Evolutionary conservation across 2,329 filamentous ascomycete genomes (phyloP).

Genomic region (Nemania sp.): DNA sequence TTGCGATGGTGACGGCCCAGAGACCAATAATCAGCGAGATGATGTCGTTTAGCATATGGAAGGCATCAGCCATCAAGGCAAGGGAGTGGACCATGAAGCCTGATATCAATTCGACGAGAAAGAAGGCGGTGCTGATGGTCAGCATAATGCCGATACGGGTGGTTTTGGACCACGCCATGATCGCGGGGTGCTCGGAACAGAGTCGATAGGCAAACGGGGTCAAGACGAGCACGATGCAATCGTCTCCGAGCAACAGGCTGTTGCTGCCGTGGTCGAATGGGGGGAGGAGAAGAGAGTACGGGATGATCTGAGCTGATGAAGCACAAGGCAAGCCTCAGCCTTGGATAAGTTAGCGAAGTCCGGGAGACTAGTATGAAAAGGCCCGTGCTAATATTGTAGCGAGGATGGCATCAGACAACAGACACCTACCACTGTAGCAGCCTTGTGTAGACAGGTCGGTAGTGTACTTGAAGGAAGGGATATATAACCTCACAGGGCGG

Average conservation of each 20-base stretch:
- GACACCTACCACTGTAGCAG: not conserved
- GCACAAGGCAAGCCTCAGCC: not conserved
- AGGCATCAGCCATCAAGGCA: conserved; percentile 93
- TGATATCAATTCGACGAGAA: conserved; percentile 82
- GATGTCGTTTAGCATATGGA: conserved; percentile 99
- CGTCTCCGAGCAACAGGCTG: not conserved
- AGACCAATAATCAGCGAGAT: conserved; percentile 89
- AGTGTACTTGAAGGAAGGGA: too few species aligned
- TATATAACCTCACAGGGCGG: too few species aligned
- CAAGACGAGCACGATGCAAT: not conserved
- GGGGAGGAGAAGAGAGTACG: not conserved
- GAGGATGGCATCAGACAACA: not conserved
- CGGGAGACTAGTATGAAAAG: not conserved
- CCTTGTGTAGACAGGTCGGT: too few species aligned
- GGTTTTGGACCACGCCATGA: conserved; percentile 89
- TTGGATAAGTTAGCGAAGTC: not conserved
- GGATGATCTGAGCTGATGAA: not conserved
- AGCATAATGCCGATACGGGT: conserved; percentile 92
- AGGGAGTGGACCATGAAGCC: conserved; percentile 90
- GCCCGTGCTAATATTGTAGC: not conserved
- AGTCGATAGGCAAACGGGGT: conserved; percentile 1
- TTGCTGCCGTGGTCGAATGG: conserved; percentile 1
- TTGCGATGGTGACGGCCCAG: conserved; percentile 92
- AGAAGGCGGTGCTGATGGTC: conserved; percentile 86
- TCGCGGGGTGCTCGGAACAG: conserved; percentile 10